phyloP scores from a whole-genome alignment of 2,329 filamentous ascomycete genomes.

The Lecanicillium sp. region DNA sequence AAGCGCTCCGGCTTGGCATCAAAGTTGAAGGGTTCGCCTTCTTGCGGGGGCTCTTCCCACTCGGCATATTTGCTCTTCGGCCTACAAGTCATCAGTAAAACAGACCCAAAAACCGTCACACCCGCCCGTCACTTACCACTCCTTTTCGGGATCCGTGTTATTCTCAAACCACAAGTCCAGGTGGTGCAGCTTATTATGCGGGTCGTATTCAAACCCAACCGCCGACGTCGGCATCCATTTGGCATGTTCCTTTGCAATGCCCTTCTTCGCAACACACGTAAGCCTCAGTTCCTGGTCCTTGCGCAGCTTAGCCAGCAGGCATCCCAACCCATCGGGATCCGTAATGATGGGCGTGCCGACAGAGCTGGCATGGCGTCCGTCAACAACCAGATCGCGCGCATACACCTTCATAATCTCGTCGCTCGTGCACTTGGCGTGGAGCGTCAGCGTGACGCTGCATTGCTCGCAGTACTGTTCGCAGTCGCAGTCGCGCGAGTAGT shows the following conservation, averaged over 20 bases:
- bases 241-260: slow-evolving; percentile 96
- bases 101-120: no score
- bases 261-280: slow-evolving; percentile 92
- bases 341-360: slow-evolving; percentile 77
- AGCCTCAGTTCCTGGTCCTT: slow-evolving; percentile 85
- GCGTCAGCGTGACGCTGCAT: slow-evolving; percentile 75
- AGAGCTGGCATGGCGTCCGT: slow-evolving; percentile 61
- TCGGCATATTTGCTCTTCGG: slow-evolving; percentile 72
- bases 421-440: slow-evolving; percentile 77
- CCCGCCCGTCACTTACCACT: slow-evolving; percentile 58
- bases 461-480: slow-evolving; percentile 92
- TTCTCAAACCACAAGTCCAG: slow-evolving; percentile 90
- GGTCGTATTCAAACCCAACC: slow-evolving; percentile 96
- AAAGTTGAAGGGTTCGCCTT: slow-evolving; percentile 85
- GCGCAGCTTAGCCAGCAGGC: slow-evolving; percentile 82
- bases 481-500: slow-evolving; percentile 89
- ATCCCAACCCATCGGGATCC: slow-evolving; percentile 73
- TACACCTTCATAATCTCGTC: slow-evolving; percentile 92
- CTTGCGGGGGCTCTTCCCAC: slow-evolving; percentile 70
- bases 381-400: slow-evolving; percentile 75
- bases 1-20: slow-evolving; percentile 77
- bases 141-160: slow-evolving; percentile 60
- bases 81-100: no score
- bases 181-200: slow-evolving; percentile 90
- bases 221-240: slow-evolving; percentile 95